Conservation (phyloP, 2,329 filamentous ascomycete species). For the Chrysosporium keratinophilum region DNA sequence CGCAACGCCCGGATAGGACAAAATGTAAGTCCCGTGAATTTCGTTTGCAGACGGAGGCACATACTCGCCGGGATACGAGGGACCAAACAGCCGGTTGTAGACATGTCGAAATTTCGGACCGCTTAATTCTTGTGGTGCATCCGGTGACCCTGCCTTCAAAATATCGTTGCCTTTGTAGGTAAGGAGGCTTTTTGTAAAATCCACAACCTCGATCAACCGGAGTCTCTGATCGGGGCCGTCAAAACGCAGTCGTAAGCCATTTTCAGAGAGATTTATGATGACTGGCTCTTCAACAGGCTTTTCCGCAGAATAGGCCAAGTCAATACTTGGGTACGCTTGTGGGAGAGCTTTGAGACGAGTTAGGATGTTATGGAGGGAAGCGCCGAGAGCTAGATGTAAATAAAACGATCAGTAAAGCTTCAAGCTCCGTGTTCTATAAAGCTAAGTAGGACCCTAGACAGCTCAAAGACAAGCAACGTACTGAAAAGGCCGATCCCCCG, state of each 20-base stretch:
- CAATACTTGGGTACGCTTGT: conserved; percentile 68
- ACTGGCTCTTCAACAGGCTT: conserved; percentile 66
- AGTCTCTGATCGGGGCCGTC: conserved; percentile 88
- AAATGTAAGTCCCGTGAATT: conserved; percentile 64
- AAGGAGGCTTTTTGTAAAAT: conserved; percentile 77
- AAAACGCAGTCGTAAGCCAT: conserved; percentile 82
- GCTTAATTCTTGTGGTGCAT: conserved; percentile 19
- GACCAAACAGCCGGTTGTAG: conserved; percentile 86
- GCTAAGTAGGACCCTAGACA: not conserved
- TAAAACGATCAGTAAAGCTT: conserved; percentile 2
- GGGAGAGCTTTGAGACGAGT: conserved; percentile 82
- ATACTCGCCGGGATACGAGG: conserved; percentile 90
- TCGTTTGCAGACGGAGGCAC: conserved; percentile 50
- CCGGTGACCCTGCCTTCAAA: conserved; percentile 45
- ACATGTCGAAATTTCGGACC: conserved; percentile 80
- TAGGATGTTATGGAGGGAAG: conserved; percentile 80
- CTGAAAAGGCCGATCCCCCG: conserved; percentile 55
- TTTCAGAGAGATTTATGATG: conserved; percentile 64
- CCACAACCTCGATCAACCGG: conserved; percentile 77
- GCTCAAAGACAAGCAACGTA: conserved; percentile 22
- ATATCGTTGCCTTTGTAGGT: conserved; percentile 75
- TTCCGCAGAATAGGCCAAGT: conserved; percentile 68
- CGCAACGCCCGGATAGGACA: conserved; percentile 89
- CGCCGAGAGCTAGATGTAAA: conserved; percentile 60
- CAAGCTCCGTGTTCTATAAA: not conserved